Percentiles rank a stretch among this genome's conserved stretches.
These are phyloP conservation scores for Malassezia arunalokei DNA, from an alignment of 1,284 basidiomycete species.

Conservation along the genomic window DNA sequence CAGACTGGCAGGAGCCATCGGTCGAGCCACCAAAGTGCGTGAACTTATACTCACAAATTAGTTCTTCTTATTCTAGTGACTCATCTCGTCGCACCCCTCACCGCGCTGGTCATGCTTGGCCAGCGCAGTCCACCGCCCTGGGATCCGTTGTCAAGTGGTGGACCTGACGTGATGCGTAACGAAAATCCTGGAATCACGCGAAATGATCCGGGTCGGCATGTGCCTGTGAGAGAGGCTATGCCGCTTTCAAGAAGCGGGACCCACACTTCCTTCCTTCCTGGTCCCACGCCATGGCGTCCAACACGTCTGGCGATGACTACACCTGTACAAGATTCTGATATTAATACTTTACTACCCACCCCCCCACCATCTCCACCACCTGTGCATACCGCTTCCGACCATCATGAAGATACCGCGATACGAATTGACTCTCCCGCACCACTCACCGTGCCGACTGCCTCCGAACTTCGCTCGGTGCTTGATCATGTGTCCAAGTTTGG, in stretches of 20 bases:
- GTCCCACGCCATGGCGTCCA: too few relatives aligned
- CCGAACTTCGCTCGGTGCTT: background rate
- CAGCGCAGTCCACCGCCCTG: constrained; percentile 10
- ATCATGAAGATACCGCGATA: background rate
- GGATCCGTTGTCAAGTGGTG: constrained; percentile 19
- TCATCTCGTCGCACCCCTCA: background rate
- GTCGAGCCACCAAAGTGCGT: too few relatives aligned
- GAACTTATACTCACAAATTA: background rate
- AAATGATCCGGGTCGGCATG: constrained; percentile 16
- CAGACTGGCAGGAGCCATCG: too few relatives aligned
- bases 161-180: constrained; percentile 14
- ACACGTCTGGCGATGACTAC: too few relatives aligned
- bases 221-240: constrained; percentile 24
- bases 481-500: constrained; percentile 6
- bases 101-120: background rate
- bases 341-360: background rate
- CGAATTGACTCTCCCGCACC: background rate
- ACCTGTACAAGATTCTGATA: background rate
- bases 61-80: background rate
- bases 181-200: constrained; percentile 17
- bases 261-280: too few relatives aligned
- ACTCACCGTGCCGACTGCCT: background rate
- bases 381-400: background rate
- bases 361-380: background rate
- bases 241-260: background rate